Percentiles rank a stretch among this genome's conserved stretches.
Evolutionary conservation across 345 rosid species (phyloP).

Genomic region (Limnanthes douglasii): DNA sequence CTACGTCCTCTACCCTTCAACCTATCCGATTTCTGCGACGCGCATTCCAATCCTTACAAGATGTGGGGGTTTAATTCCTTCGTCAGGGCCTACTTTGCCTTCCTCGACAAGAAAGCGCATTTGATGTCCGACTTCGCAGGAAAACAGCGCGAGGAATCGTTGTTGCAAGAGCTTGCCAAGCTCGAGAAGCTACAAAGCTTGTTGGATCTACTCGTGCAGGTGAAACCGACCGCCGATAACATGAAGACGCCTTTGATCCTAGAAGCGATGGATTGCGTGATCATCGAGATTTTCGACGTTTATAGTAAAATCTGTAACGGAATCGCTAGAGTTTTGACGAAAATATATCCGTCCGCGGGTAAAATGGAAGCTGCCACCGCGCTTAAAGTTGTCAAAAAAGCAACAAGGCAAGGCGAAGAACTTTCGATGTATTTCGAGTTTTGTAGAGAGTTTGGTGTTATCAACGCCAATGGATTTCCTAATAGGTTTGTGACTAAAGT

Average conservation of each 20-base stretch:
- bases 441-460: constrained; percentile 30
- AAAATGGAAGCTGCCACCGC: constrained; percentile 34
- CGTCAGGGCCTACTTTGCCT: constrained; percentile 49
- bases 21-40: constrained; percentile 40
- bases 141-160: constrained; percentile 11
- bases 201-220: constrained; percentile 42
- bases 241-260: constrained; percentile 31
- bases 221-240: constrained; percentile 32
- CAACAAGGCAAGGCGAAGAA: constrained; percentile 27
- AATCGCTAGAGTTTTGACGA: constrained; percentile 25
- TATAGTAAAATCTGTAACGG: constrained; percentile 45
- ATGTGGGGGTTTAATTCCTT: constrained; percentile 39
- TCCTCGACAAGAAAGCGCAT: constrained; percentile 40
- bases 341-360: constrained; percentile 19
- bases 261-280: constrained; percentile 66
- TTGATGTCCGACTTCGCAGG: constrained; percentile 16
- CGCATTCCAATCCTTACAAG: constrained; percentile 12
- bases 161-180: constrained; percentile 18
- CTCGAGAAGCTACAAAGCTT: constrained; percentile 37
- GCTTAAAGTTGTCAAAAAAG: constrained; percentile 32
- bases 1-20: constrained; percentile 63
- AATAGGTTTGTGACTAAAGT: constrained; percentile 21
- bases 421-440: constrained; percentile 31
- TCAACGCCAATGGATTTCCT: constrained; percentile 38
- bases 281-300: constrained; percentile 42